Conservation (phyloP, 176 grass and related monocot genomes). For the Zoysia pacifica region DNA sequence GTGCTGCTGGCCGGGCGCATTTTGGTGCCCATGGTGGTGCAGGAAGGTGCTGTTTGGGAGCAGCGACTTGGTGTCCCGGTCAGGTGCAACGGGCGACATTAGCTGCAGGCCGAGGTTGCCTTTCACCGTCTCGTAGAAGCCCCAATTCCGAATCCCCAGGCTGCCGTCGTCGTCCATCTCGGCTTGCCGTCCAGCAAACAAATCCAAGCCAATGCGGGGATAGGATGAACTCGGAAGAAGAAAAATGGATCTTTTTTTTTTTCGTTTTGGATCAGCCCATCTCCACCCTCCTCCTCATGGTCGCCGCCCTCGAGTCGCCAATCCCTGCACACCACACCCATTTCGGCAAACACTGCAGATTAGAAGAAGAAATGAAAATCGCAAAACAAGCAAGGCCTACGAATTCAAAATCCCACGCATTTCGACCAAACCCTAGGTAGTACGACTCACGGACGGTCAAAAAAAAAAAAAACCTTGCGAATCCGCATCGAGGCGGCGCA, state of each 20-base stretch:
- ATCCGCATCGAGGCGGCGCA: background rate
- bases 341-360: conserved; percentile 20
- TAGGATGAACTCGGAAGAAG: too few species aligned
- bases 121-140: conserved; percentile 82
- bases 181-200: background rate
- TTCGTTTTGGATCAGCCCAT: conserved; percentile 41
- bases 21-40: conserved; percentile 46
- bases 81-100: conserved; percentile 61
- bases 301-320: background rate
- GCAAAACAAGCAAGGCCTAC: background rate
- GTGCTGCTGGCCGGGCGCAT: too few species aligned
- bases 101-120: conserved; percentile 73
- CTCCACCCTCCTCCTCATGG: conserved; percentile 11
- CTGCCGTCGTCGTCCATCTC: conserved; percentile 78
- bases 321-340: conserved; percentile 24
- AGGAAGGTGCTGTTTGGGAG: conserved; percentile 46
- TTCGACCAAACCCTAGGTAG: conserved; percentile 39
- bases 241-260: conserved; percentile 18
- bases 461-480: too few species aligned
- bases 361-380: background rate
- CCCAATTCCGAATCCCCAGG: conserved; percentile 80
- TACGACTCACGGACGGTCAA: conserved; percentile 7
- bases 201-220: conserved; percentile 31
- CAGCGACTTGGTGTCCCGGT: conserved; percentile 64
- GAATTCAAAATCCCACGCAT: conserved; percentile 14